Evolutionary conservation across 2,329 filamentous ascomycete genomes (phyloP), one percentile per base, ranked within the genome.

Genomic region (Xenoacremonium recifei): DNA sequence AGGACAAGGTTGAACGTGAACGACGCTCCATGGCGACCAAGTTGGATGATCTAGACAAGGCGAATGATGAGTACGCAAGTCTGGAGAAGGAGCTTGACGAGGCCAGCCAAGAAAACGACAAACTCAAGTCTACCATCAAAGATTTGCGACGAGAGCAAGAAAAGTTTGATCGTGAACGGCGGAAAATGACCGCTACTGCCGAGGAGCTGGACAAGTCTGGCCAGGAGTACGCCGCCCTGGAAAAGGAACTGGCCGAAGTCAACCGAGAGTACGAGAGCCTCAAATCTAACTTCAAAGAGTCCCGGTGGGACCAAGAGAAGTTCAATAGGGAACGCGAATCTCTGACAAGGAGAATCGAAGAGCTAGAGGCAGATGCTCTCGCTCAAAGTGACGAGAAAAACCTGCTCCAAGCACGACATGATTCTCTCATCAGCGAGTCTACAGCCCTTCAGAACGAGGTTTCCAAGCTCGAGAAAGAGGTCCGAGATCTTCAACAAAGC

Each of bases 41-140:
- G 49, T 59, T 87, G 3, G 70, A 78, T 37, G 68, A 80, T 39
- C 67, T 76, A 1, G 74, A 82, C 43, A 70, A 59, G 45, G 64
- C 73, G 15, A 62, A 73, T 4, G 59, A 67, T 12, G 70, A 77
- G 13, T 27, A 27, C 13, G 23, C 23, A 9, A 27, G 9, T 39
- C 63, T 79, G 10, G 73, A 79, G 48, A 62, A 66, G 29, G 73
- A 63, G 12, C 62, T 80, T 4, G 65, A 72, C 21, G 69, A 72
- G 36, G 77, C 86, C 54, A 77, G 75, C 21, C 78, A 81, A 50
- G 81, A 87, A 52, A 86, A 83, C 50, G 82, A 88, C 53, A 84
- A 82, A 36, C 71, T 85, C 27, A 27, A 27, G 23, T 27, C 23
- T 9, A 27, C 23, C 13, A 13, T 13, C 13, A 27, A 27, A 27